These are phyloP conservation scores for Aspergillus jensenii DNA, from an alignment of 2,329 filamentous ascomycete species.

Conservation along the genomic window DNA sequence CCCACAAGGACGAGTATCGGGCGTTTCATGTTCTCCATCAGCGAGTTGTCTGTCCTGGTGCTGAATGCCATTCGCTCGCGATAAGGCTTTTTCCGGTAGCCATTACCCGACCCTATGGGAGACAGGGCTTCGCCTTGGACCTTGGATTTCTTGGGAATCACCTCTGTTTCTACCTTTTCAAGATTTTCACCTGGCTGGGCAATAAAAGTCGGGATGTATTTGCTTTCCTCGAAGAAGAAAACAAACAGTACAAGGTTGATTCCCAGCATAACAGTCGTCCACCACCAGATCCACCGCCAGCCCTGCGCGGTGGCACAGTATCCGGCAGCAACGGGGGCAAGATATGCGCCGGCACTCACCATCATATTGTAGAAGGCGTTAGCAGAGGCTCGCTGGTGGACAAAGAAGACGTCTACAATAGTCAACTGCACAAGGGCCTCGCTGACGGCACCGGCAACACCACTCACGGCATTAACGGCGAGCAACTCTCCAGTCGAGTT, in stretches of 20 bases:
- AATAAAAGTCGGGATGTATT: background rate
- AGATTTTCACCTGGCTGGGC: no score
- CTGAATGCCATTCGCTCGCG: background rate
- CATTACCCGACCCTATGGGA: no score
- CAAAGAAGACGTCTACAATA: slow-evolving; percentile 16
- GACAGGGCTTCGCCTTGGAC: no score
- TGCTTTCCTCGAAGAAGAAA: slow-evolving; percentile 49
- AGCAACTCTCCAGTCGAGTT: background rate
- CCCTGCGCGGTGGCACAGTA: slow-evolving; percentile 41
- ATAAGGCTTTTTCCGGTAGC: background rate
- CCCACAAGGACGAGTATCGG: slow-evolving; percentile 19
- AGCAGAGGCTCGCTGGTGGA: slow-evolving; percentile 11
- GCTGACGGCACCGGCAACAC: slow-evolving; percentile 9
- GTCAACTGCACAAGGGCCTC: slow-evolving; percentile 17
- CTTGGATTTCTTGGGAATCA: no score
- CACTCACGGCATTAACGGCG: slow-evolving; percentile 3
- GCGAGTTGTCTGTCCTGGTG: background rate
- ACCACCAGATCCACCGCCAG: slow-evolving; percentile 56
- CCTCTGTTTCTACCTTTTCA: no score
- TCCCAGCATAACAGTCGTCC: slow-evolving; percentile 44
- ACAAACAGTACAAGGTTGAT: slow-evolving; percentile 42
- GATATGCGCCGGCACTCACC: slow-evolving; percentile 4
- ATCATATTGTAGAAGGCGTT: slow-evolving; percentile 11
- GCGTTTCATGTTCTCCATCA: background rate
- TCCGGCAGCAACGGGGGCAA: slow-evolving; percentile 19